These are phyloP conservation scores for Allodekkera sacchari DNA, from an alignment of 805 yeast species.

Conservation along the genomic window DNA sequence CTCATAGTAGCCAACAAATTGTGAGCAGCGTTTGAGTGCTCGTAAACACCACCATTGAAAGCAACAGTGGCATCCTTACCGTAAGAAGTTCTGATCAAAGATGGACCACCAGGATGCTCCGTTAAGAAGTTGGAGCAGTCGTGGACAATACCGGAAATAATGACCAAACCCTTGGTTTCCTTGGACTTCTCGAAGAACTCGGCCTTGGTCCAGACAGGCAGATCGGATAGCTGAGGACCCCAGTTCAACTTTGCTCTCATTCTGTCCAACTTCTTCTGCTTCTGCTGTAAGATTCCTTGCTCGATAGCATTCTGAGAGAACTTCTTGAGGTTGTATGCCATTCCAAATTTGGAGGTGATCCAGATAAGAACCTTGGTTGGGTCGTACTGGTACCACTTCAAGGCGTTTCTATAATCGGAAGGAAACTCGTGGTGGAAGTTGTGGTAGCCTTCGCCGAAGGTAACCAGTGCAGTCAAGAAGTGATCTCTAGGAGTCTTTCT, in stretches of 20 bases:
- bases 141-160: slow-evolving; percentile 74
- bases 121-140: slow-evolving; percentile 59
- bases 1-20: slow-evolving; percentile 76
- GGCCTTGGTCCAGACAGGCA: slow-evolving; percentile 69
- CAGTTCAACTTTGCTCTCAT: slow-evolving; percentile 57
- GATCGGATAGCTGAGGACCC: slow-evolving; percentile 60
- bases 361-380: slow-evolving; percentile 68
- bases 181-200: slow-evolving; percentile 46
- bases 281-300: slow-evolving; percentile 76
- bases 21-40: slow-evolving; percentile 82
- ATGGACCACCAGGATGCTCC: slow-evolving; percentile 83
- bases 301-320: slow-evolving; percentile 76
- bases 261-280: slow-evolving; percentile 68
- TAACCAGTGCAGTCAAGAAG: slow-evolving; percentile 69
- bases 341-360: slow-evolving; percentile 51
- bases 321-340: slow-evolving; percentile 65
- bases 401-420: slow-evolving; percentile 79
- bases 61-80: slow-evolving; percentile 83
- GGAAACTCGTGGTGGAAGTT: slow-evolving; percentile 91
- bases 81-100: slow-evolving; percentile 57
- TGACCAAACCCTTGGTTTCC: slow-evolving; percentile 49
- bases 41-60: slow-evolving; percentile 79
- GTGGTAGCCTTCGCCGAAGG: slow-evolving; percentile 86
- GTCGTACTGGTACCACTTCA: slow-evolving; percentile 82
- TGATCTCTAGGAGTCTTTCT: slow-evolving; percentile 84